Base-by-base conservation (phyloP, 495 filamentous ascomycete species). In the Xylaria flabelliformis region DNA sequence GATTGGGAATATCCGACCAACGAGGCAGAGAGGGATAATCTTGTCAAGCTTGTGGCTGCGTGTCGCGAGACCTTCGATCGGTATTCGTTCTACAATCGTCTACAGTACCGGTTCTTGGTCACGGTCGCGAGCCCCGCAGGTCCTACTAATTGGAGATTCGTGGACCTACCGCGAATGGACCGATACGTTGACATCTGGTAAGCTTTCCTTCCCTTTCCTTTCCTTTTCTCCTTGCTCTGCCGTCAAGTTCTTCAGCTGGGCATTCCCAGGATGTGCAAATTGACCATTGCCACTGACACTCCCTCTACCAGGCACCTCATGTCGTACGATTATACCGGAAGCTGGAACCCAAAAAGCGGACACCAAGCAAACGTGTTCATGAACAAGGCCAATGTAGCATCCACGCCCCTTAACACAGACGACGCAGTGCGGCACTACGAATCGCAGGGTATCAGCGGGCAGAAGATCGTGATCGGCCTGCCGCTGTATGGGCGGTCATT, bases 401-500 rank as follows among this genome's bases (percentile, higher is more conserved):
- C 83, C 71, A 97, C 93, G 4, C 91, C 90, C 1, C 94, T 91
- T 77, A 91, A 84, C 80, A 91, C 90, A 17, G 85, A 93, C 19
- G 81, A 85, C 39, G 93, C 93, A 19, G 82, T 94, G 0, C 76
- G 82, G 36, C 87, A 92, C 76, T 97, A 97, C 81, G 79, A 90
- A 71, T 78, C 82, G 0, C 79, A 83, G 10, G 92, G 91, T 0
- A 87, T 97, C 4, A 77, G 85, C 0, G 72, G 90, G 0, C 72
- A 78, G 55, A 97, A 97, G 80, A 90, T 98, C 46, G 86, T 95
- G 9, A 81, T 97, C 36, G 94, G 95, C 36, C 88, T 97, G 84
- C 94, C 94, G 0, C 82, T 98, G 0, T 97, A 97, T 76, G 95
- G 95, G 0, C 90, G 94, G 9, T 86, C 92, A 9, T 98, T 97